Evolutionary conservation across 1,284 basidiomycete genomes (phyloP).

Genomic region (Trichosporon asahii): DNA sequence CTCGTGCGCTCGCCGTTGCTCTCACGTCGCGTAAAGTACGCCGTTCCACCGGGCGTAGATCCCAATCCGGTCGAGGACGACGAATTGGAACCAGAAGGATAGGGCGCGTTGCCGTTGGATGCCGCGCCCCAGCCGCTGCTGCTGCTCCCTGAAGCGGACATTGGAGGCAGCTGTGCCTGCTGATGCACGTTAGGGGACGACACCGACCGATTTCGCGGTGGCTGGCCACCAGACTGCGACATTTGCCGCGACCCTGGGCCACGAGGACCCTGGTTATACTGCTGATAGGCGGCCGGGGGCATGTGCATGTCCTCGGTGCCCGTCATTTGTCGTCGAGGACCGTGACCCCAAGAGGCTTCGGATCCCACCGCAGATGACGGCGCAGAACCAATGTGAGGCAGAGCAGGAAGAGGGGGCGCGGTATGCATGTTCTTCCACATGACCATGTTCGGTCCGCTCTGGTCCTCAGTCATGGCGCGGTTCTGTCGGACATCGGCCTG

Average conservation of each 20-base stretch:
- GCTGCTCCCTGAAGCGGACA: slow-evolving; percentile 21
- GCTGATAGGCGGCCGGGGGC: slow-evolving; percentile 21
- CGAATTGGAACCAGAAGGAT: slow-evolving; percentile 22
- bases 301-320: slow-evolving; percentile 16
- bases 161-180: slow-evolving; percentile 30
- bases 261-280: slow-evolving; percentile 27
- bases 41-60: slow-evolving; percentile 36
- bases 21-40: slow-evolving; percentile 40
- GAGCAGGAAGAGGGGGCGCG: slow-evolving; percentile 58
- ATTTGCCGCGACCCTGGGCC: slow-evolving; percentile 34
- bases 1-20: slow-evolving; percentile 40
- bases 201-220: slow-evolving; percentile 52
- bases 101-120: slow-evolving; percentile 17
- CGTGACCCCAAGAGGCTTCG: slow-evolving; percentile 35
- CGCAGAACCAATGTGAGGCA: slow-evolving; percentile 40
- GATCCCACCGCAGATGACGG: slow-evolving; percentile 33
- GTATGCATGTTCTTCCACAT: slow-evolving; percentile 61
- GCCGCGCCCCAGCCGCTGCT: slow-evolving; percentile 13
- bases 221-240: slow-evolving; percentile 34
- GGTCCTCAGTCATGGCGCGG: slow-evolving; percentile 70
- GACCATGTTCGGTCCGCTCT: slow-evolving; percentile 61
- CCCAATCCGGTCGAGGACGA: slow-evolving; percentile 34
- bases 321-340: neutral
- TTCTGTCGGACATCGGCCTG: slow-evolving; percentile 54
- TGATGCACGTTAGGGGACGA: slow-evolving; percentile 55